These are phyloP conservation scores for Amanita molliuscula DNA, from an alignment of 768 basidiomycete genomes.

Conservation along the genomic window DNA sequence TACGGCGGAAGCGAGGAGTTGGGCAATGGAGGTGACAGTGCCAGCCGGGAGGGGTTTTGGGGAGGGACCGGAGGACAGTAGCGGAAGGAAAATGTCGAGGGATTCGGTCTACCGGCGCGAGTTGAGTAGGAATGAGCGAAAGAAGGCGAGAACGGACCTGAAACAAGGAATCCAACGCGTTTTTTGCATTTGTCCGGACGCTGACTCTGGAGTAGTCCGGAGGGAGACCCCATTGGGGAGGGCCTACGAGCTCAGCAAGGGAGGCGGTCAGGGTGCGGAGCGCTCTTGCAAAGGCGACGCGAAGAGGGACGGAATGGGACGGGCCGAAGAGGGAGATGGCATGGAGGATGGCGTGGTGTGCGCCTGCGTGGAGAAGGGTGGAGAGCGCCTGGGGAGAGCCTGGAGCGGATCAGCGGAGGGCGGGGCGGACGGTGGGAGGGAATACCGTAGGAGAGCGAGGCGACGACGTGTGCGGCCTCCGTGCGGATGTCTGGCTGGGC, in stretches of 20 bases:
- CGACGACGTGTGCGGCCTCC: slow-evolving; percentile 67
- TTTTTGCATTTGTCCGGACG: slow-evolving; percentile 39
- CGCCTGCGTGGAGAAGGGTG: slow-evolving; percentile 45
- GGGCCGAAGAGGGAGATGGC: slow-evolving; percentile 43
- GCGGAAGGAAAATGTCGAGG: slow-evolving; percentile 58
- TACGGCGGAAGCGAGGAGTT: slow-evolving; percentile 44
- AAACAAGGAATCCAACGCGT: slow-evolving; percentile 50
- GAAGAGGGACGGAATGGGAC: slow-evolving; percentile 27
- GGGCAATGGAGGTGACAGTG: slow-evolving; percentile 40
- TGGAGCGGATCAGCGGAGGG: slow-evolving; percentile 12
- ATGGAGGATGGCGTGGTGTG: slow-evolving; percentile 49
- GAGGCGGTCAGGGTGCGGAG: slow-evolving; percentile 49
- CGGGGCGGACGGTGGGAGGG: neutral
- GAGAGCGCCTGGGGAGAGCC: slow-evolving; percentile 54
- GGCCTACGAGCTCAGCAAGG: slow-evolving; percentile 59
- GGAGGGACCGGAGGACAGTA: slow-evolving; percentile 35
- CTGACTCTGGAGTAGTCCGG: slow-evolving; percentile 25
- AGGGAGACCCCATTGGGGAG: slow-evolving; percentile 55
- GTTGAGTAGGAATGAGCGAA: neutral
- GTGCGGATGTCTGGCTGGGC: slow-evolving; percentile 41
- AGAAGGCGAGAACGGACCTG: slow-evolving; percentile 27
- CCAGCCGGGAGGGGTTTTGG: slow-evolving; percentile 9
- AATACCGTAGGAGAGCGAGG: slow-evolving; percentile 62
- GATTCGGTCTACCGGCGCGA: slow-evolving; percentile 34
- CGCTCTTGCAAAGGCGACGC: slow-evolving; percentile 52